Evolutionary conservation across 164 flowering plant species (phyloP).

Genomic region (Nelumbo lutea): DNA sequence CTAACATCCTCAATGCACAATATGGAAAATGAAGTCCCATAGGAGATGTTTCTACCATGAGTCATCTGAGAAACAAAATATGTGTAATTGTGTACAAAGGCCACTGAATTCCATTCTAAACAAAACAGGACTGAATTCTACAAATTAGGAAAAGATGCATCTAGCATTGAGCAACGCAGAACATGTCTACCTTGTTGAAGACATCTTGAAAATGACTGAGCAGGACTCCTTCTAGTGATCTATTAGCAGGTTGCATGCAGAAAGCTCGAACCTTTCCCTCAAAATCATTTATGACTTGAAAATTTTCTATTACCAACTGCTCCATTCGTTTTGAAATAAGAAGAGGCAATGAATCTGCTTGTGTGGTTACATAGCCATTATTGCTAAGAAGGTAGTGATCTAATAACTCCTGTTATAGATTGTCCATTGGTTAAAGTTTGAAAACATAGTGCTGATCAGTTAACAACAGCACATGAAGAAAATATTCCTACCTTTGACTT

Average conservation of each 20-base stretch:
- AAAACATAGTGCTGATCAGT: background rate
- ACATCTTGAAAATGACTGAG: constrained; percentile 40
- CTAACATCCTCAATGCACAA: background rate
- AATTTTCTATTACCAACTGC: constrained; percentile 42
- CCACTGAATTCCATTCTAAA: background rate
- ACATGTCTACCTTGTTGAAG: constrained; percentile 37
- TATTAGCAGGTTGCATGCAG: constrained; percentile 18
- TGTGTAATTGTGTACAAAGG: too few relatives aligned
- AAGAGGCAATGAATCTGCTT: constrained; percentile 22
- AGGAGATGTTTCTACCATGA: background rate
- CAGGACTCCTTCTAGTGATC: constrained; percentile 37
- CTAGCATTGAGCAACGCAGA: background rate
- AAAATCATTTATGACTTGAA: constrained; percentile 43
- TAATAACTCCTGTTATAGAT: constrained; percentile 49
- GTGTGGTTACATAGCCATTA: constrained; percentile 21
- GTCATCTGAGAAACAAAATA: background rate
- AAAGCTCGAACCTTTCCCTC: constrained; percentile 35
- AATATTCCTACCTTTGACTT: constrained; percentile 58
- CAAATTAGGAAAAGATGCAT: background rate
- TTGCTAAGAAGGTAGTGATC: constrained; percentile 54
- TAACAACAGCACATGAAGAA: background rate
- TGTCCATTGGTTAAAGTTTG: background rate
- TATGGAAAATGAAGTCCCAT: background rate
- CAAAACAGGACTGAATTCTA: background rate
- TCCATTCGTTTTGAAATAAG: constrained; percentile 51